Conservation (phyloP, 2,329 filamentous ascomycete genomes). For the Simplicillium sp. region DNA sequence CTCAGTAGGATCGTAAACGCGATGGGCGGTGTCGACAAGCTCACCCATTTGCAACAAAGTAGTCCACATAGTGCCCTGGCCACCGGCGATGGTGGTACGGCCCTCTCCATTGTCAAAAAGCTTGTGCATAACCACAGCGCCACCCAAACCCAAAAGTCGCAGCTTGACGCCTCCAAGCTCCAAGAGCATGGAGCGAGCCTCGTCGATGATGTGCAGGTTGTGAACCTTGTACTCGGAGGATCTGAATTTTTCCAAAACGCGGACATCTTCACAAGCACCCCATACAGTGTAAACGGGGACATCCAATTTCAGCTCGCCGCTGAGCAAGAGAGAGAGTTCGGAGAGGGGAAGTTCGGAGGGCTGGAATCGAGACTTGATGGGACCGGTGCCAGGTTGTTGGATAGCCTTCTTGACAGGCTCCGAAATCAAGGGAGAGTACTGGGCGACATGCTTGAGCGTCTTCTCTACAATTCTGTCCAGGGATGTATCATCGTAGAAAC, state of each 20-base stretch:
- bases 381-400: slow-evolving; percentile 55
- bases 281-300: slow-evolving; percentile 98
- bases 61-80: slow-evolving; percentile 99
- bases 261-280: slow-evolving; percentile 97
- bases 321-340: slow-evolving; percentile 81
- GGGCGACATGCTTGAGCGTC: slow-evolving; percentile 94
- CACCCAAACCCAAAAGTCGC: slow-evolving; percentile 83
- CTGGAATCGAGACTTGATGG: slow-evolving; percentile 78
- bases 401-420: slow-evolving; percentile 66
- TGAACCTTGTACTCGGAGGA: slow-evolving; percentile 96
- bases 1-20: slow-evolving; percentile 96
- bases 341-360: slow-evolving; percentile 81
- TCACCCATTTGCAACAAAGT: slow-evolving; percentile 97
- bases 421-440: slow-evolving; percentile 90
- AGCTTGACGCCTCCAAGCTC: slow-evolving; percentile 95
- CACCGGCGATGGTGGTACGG: slow-evolving; percentile 93
- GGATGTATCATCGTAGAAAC: slow-evolving; percentile 95
- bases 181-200: slow-evolving; percentile 89
- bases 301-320: slow-evolving; percentile 81
- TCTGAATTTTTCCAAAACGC: slow-evolving; percentile 93
- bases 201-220: slow-evolving; percentile 97
- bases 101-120: slow-evolving; percentile 98
- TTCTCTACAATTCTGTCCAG: slow-evolving; percentile 97
- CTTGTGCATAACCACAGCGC: slow-evolving; percentile 99
- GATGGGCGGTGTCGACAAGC: slow-evolving; percentile 92